Conservation (phyloP, 2,329 filamentous ascomycete genomes). For the Polychaeton citri region DNA sequence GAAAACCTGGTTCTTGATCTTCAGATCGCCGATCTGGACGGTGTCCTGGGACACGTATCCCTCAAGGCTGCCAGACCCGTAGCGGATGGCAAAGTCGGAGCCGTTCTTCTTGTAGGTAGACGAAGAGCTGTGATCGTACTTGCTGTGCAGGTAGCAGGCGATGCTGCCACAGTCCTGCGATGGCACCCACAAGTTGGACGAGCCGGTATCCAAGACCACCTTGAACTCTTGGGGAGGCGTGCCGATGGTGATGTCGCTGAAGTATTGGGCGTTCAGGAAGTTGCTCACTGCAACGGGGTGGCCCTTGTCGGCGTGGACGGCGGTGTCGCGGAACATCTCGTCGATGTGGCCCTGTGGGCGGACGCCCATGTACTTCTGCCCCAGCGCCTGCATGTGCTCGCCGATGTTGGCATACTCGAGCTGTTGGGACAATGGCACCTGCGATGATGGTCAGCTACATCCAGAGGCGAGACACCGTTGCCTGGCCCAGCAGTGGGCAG, state of each 20-base stretch:
- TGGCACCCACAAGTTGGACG: conserved; percentile 98
- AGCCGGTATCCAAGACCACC: conserved; percentile 95
- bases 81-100: conserved; percentile 79
- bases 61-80: conserved; percentile 86
- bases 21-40: conserved; percentile 76
- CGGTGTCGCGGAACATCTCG: conserved; percentile 66
- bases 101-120: conserved; percentile 92
- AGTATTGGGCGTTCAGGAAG: conserved; percentile 99
- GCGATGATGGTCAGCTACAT: not conserved
- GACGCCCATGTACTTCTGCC: conserved; percentile 91
- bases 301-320: conserved; percentile 49
- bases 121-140: conserved; percentile 85
- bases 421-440: not conserved
- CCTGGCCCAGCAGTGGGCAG: conserved; percentile 2
- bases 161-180: conserved; percentile 84
- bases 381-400: conserved; percentile 65
- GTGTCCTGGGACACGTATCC: conserved; percentile 88
- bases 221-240: conserved; percentile 92
- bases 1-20: conserved; percentile 81
- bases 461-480: conserved; percentile 49
- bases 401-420: conserved; percentile 69
- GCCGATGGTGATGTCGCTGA: conserved; percentile 89
- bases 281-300: conserved; percentile 87
- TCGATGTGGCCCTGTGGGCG: conserved; percentile 57
- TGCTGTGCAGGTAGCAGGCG: conserved; percentile 92